A percentile compares a stretch with the other conserved stretches of the same genome.
Evolutionary conservation across 352 stramenopile genomes (phyloP).

Genomic region (Phytophthora ohioensis): DNA sequence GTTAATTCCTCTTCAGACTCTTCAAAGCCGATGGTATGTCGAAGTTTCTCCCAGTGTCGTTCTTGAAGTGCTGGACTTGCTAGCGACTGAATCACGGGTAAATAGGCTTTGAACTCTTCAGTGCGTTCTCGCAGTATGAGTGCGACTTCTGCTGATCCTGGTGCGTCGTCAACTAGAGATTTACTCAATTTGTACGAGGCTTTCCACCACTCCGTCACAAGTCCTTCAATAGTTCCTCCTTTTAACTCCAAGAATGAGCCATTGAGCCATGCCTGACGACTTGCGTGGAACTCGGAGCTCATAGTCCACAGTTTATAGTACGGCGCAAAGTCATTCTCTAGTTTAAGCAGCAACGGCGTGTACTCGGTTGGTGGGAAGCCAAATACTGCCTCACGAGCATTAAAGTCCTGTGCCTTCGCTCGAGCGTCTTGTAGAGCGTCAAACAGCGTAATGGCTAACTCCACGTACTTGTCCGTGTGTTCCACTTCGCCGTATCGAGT

Average conservation of each 20-base stretch:
- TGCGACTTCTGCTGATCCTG: conserved; percentile 89
- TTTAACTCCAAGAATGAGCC: conserved; percentile 93
- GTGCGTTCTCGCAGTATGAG: conserved; percentile 91
- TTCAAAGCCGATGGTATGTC: conserved; percentile 91
- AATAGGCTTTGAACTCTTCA: conserved; percentile 92
- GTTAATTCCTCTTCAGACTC: conserved; percentile 89
- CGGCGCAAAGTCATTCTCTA: conserved; percentile 89
- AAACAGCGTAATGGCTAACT: conserved; percentile 87
- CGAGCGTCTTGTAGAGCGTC: conserved; percentile 93
- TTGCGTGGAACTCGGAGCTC: conserved; percentile 94
- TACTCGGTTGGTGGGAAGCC: conserved; percentile 94
- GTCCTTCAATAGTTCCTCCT: conserved; percentile 86
- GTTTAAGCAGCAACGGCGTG: conserved; percentile 74
- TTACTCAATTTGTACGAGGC: conserved; percentile 93
- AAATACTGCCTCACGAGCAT: conserved; percentile 93
- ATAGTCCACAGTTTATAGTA: conserved; percentile 97
- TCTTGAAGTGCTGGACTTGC: conserved; percentile 93
- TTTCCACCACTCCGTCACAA: conserved; percentile 95
- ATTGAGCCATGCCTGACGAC: conserved; percentile 92
- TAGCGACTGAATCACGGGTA: conserved; percentile 94
- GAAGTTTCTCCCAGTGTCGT: conserved; percentile 92
- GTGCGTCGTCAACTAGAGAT: conserved; percentile 88
- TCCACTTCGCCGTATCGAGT: conserved; percentile 89
- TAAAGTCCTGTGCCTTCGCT: conserved; percentile 92
- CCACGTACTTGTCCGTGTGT: conserved; percentile 91